phyloP scores from a whole-genome alignment of 306 rosid species.

The Spatholobus suberectus region DNA sequence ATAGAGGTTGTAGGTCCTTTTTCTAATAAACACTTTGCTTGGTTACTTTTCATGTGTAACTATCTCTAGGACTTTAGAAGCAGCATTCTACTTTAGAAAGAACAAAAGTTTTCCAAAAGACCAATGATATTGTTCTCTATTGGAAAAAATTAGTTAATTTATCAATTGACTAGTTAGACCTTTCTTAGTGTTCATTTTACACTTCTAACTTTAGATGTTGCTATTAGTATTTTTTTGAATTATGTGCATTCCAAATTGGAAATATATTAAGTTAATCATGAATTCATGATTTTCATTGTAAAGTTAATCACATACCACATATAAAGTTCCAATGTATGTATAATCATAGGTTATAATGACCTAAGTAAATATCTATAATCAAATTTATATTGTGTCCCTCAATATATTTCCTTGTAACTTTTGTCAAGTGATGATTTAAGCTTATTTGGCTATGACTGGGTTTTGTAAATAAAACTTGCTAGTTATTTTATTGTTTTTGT shows the following conservation, averaged over 20 bases:
- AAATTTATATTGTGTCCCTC: slow-evolving; percentile 16
- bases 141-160: not conserved
- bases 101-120: slow-evolving; percentile 18
- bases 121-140: slow-evolving; percentile 5
- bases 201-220: slow-evolving; percentile 4
- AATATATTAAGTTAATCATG: not conserved
- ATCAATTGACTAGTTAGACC: not conserved
- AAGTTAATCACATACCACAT: not conserved
- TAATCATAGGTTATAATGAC: not conserved
- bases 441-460: not conserved
- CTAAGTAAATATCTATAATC: slow-evolving; percentile 6
- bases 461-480: slow-evolving; percentile 10
- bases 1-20: not conserved
- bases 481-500: too few relatives aligned
- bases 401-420: slow-evolving; percentile 17
- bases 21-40: slow-evolving; percentile 1
- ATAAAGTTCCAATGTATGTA: slow-evolving; percentile 4
- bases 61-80: slow-evolving; percentile 7
- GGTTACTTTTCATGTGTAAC: slow-evolving; percentile 5
- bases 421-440: not conserved
- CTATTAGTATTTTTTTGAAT: slow-evolving; percentile 15
- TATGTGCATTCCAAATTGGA: not conserved
- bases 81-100: slow-evolving; percentile 19
- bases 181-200: slow-evolving; percentile 1
- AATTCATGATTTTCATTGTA: not conserved